These are phyloP conservation scores for Cystofilobasidium capitatum DNA, from an alignment of 768 basidiomycete species.

Conservation along the genomic window DNA sequence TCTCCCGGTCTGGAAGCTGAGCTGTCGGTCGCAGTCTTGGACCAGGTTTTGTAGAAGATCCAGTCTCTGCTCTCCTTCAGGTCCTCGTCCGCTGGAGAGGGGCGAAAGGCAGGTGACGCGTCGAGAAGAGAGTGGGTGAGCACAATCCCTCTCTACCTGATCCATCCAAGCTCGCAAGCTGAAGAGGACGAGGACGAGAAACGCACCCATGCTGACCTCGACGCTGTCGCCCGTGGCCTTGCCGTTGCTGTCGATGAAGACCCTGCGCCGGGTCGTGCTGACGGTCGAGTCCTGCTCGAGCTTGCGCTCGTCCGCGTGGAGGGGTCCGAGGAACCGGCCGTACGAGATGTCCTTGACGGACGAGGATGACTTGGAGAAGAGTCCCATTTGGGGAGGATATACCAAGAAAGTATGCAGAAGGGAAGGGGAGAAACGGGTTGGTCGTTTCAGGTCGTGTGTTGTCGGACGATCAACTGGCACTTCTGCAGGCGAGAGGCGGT, in stretches of 20 bases:
- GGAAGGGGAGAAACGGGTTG: no score
- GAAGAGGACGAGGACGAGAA: not conserved
- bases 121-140: not conserved
- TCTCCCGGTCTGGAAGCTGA: slow-evolving; percentile 31
- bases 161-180: no score
- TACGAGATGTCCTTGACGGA: slow-evolving; percentile 32
- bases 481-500: no score
- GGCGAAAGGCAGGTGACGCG: not conserved
- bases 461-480: no score
- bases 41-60: slow-evolving; percentile 40
- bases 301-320: slow-evolving; percentile 33
- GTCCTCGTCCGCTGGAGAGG: slow-evolving; percentile 30
- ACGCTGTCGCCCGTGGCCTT: slow-evolving; percentile 37
- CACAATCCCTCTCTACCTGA: not conserved
- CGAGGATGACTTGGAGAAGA: no score
- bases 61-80: slow-evolving; percentile 36
- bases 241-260: slow-evolving; percentile 36
- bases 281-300: slow-evolving; percentile 35
- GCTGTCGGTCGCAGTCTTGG: slow-evolving; percentile 25
- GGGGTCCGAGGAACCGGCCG: slow-evolving; percentile 37
- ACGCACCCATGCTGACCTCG: slow-evolving; percentile 25
- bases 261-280: slow-evolving; percentile 33
- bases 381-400: no score
- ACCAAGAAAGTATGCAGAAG: no score
- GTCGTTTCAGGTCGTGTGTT: no score